Conservation (phyloP, 148 eudicot genomes). For the Vaccinium darrowii region DNA sequence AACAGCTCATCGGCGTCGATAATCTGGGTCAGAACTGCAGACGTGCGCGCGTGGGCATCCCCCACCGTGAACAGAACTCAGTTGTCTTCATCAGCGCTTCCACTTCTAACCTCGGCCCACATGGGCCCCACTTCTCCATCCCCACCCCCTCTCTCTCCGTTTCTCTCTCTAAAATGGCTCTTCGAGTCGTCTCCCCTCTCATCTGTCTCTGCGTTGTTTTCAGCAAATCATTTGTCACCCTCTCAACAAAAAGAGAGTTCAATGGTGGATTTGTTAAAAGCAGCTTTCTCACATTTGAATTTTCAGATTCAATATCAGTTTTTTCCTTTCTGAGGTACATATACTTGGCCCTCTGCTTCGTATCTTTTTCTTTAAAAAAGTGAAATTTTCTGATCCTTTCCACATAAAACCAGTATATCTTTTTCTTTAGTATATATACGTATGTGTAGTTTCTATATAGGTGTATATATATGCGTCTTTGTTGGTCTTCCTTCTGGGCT, state of each 20-base stretch:
- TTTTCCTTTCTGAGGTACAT: constrained; percentile 9
- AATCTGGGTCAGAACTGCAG: constrained; percentile 11
- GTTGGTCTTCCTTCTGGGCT: not conserved
- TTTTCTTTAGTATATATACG: not conserved
- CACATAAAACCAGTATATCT: not conserved
- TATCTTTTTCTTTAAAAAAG: constrained; percentile 12
- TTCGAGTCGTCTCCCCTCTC: not conserved
- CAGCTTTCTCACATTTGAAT: not conserved
- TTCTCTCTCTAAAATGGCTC: not conserved
- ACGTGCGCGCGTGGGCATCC: constrained; percentile 5
- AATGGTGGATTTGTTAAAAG: not conserved
- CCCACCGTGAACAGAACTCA: not conserved
- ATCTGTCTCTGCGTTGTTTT: not conserved
- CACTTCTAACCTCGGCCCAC: not conserved
- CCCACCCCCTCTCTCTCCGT: too few relatives aligned
- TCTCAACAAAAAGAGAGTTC: not conserved
- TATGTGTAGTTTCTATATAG: not conserved
- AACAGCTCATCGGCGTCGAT: not conserved
- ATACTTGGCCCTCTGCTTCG: not conserved
- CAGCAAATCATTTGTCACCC: constrained; percentile 2
- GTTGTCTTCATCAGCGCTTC: constrained; percentile 9
- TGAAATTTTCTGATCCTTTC: constrained; percentile 1
- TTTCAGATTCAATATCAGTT: constrained; percentile 6
- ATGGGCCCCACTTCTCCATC: constrained; percentile 5
- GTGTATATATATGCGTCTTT: not conserved